Percentiles rank a stretch among this genome's conserved stretches.
These are phyloP conservation scores for Iris macrosiphon DNA, from an alignment of 106 monocot genomes.

Conservation along the genomic window DNA sequence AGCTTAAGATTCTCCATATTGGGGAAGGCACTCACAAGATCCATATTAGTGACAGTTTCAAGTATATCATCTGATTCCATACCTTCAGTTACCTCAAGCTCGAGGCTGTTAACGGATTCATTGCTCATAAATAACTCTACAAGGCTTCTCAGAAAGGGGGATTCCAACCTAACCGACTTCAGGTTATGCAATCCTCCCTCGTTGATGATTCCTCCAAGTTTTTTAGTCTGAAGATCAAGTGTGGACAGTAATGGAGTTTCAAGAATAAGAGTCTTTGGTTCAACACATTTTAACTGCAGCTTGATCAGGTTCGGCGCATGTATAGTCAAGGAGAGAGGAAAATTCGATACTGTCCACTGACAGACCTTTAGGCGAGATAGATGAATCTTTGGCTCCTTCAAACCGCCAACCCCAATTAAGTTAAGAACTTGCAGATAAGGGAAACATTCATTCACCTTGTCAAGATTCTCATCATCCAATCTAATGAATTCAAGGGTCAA, in stretches of 20 bases:
- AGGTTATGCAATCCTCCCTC: constrained; percentile 10
- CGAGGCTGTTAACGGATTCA: constrained; percentile 15
- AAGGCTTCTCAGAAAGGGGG: constrained; percentile 17
- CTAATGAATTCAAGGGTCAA: constrained; percentile 51
- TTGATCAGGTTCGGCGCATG: constrained; percentile 32
- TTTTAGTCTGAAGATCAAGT: constrained; percentile 29
- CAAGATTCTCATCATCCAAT: constrained; percentile 49
- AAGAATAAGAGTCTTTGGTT: constrained; percentile 31
- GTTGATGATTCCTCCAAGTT: constrained; percentile 6
- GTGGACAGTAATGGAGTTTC: constrained; percentile 25
- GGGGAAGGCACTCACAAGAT: constrained; percentile 23
- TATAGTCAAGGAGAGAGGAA: constrained; percentile 29
- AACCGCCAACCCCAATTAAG: constrained; percentile 46
- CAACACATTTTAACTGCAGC: constrained; percentile 39
- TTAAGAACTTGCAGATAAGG: constrained; percentile 43
- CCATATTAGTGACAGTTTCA: not conserved
- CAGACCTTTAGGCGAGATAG: constrained; percentile 28
- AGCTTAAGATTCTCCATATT: constrained; percentile 21
- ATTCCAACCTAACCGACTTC: constrained; percentile 21
- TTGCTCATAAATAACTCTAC: constrained; percentile 9
- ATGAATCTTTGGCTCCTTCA: constrained; percentile 37
- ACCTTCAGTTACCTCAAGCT: constrained; percentile 14
- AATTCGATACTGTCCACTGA: constrained; percentile 41
- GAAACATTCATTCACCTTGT: constrained; percentile 38
- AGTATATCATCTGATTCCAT: constrained; percentile 1